Evolutionary conservation across 176 grass and related monocot species (phyloP).

Genomic region (Ensete ventricosum): DNA sequence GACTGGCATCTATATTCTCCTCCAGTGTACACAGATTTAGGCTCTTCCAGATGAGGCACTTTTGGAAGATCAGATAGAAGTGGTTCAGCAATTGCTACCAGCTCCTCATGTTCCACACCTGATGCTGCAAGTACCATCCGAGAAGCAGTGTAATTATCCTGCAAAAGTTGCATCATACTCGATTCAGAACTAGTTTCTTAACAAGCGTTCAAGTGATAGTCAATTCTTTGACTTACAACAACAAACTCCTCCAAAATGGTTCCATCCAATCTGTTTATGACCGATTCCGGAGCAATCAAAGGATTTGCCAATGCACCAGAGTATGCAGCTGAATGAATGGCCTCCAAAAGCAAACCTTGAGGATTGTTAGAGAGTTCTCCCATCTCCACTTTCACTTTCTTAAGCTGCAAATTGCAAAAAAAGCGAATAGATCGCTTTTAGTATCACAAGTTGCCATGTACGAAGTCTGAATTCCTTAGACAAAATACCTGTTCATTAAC

Average conservation of each 20-base stretch:
- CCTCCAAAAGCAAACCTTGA: conserved; percentile 74
- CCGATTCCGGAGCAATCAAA: conserved; percentile 55
- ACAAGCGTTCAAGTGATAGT: background rate
- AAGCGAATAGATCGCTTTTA: conserved; percentile 11
- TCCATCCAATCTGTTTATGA: conserved; percentile 52
- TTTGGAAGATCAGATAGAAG: conserved; percentile 64
- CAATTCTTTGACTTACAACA: conserved; percentile 30
- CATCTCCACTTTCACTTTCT: conserved; percentile 50
- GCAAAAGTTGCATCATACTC: conserved; percentile 25
- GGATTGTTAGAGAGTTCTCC: conserved; percentile 53
- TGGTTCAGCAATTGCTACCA: conserved; percentile 60
- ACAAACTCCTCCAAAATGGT: conserved; percentile 62
- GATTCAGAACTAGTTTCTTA: background rate
- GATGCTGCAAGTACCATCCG: conserved; percentile 85
- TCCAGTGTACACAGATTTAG: conserved; percentile 72
- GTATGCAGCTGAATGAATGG: conserved; percentile 82
- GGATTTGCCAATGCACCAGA: conserved; percentile 91
- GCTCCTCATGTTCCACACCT: conserved; percentile 76
- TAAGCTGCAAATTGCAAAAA: conserved; percentile 36
- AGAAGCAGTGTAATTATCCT: conserved; percentile 70
- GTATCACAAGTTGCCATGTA: conserved; percentile 13
- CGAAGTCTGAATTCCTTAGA: conserved; percentile 1
- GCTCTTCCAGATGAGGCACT: conserved; percentile 35
- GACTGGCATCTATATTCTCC: conserved; percentile 66
- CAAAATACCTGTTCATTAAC: conserved; percentile 74